Conservation (phyloP, 1,284 basidiomycete species). For the Lignosus rhinocerotis region DNA sequence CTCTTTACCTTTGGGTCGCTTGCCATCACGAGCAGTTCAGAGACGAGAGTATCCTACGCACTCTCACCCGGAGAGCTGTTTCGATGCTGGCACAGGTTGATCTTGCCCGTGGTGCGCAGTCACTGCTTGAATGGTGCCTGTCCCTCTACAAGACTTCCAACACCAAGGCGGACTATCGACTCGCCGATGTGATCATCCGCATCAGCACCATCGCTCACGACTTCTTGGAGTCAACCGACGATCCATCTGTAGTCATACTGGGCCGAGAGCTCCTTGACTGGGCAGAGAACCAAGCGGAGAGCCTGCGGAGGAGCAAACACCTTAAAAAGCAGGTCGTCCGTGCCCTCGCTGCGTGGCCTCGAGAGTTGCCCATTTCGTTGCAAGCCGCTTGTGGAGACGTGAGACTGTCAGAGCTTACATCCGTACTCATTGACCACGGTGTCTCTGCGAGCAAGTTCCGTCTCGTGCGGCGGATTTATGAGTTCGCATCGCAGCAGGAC, state of each 20-base stretch:
- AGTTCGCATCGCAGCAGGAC: conserved; percentile 36
- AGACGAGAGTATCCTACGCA: conserved; percentile 59
- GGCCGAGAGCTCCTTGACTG: conserved; percentile 57
- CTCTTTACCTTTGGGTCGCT: conserved; percentile 74
- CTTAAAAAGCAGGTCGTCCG: conserved; percentile 48
- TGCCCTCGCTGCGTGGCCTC: conserved; percentile 74
- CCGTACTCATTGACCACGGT: conserved; percentile 53
- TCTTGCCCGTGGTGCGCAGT: conserved; percentile 67
- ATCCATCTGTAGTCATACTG: conserved; percentile 34
- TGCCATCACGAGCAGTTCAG: conserved; percentile 55
- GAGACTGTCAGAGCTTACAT: conserved; percentile 47
- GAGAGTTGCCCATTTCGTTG: conserved; percentile 50
- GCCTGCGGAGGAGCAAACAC: conserved; percentile 40
- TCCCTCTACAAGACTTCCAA: conserved; percentile 40
- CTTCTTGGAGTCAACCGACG: conserved; percentile 38
- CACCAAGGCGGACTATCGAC: conserved; percentile 44
- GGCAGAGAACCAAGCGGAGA: conserved; percentile 56
- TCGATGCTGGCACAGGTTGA: conserved; percentile 70
- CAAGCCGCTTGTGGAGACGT: conserved; percentile 45
- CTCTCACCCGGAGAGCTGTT: conserved; percentile 68
- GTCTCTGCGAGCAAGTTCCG: conserved; percentile 74
- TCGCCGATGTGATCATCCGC: conserved; percentile 70
- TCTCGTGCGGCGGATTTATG: conserved; percentile 61
- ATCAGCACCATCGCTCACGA: conserved; percentile 60
- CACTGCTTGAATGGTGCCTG: conserved; percentile 79